Evolutionary conservation across 2,329 filamentous ascomycete genomes (phyloP).

Genomic region (Pyrenophora tritici-repentis): DNA sequence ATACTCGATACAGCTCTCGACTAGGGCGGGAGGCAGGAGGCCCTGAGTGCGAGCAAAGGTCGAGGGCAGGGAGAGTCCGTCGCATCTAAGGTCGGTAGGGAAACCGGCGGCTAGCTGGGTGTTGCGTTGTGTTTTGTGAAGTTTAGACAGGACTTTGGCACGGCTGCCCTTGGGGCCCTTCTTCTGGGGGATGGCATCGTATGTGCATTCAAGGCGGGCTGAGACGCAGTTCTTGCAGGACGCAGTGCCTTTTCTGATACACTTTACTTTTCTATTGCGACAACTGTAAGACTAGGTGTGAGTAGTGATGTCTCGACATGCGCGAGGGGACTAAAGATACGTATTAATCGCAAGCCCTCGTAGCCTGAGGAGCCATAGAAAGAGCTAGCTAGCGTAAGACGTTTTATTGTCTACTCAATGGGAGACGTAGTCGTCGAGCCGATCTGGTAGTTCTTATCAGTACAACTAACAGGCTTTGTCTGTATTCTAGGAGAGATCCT

Average conservation of each 20-base stretch:
- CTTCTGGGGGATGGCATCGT: constrained; percentile 68
- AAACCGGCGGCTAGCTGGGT: constrained; percentile 52
- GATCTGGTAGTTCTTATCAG: constrained; percentile 36
- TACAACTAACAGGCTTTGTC: constrained; percentile 37
- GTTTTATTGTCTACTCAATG: constrained; percentile 29
- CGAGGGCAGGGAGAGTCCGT: constrained; percentile 50
- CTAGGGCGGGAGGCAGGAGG: constrained; percentile 56
- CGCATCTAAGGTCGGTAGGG: constrained; percentile 45
- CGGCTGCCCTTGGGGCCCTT: constrained; percentile 67
- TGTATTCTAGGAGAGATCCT: constrained; percentile 32
- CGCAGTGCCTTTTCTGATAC: constrained; percentile 55
- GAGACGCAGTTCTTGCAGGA: constrained; percentile 66
- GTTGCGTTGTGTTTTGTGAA: constrained; percentile 58
- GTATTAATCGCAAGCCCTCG: constrained; percentile 51
- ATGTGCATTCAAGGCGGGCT: constrained; percentile 65
- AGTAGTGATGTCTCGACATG: constrained; percentile 9
- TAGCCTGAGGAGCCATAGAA: constrained; percentile 45
- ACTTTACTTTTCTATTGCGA: constrained; percentile 57
- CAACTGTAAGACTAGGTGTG: too few species aligned
- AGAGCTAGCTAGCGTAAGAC: constrained; percentile 23
- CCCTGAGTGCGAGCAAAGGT: constrained; percentile 54
- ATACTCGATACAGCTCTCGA: constrained; percentile 62
- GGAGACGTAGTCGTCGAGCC: constrained; percentile 30
- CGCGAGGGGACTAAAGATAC: constrained; percentile 18
- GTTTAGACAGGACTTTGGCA: constrained; percentile 66